Evolutionary conservation across 805 yeast species (phyloP), one percentile per base, ranked within the genome.

Genomic region (Phaffomyces opuntiae): DNA sequence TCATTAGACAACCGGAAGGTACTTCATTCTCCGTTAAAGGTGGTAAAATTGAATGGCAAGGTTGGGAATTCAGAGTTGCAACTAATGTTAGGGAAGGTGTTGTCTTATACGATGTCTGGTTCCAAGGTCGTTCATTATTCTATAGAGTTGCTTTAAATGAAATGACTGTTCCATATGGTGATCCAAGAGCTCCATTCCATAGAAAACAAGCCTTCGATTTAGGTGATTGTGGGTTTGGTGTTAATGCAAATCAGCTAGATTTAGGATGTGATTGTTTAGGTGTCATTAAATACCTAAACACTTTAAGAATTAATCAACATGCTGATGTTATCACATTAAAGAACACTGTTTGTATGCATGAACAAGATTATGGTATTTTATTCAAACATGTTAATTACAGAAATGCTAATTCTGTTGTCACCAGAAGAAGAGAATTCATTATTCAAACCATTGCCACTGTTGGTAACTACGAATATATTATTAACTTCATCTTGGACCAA

Each of bases 141-240:
- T 84, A 85, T 74, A 74, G 93, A 68, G 64, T 83, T 40, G 74
- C 89, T 3, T 67, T 84, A 54, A 78, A 85, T 45, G 95, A 85
- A 67, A 85, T 86, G 95, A 84, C 91, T 36, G 95, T 86, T 52
- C 93, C 93, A 32, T 85, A 86, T 60, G 90, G 87, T 63, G 91
- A 85, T 63, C 88, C 90, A 59, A 75, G 91, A 66, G 80, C 81
- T 39, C 93, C 93, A 52, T 81, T 74, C 69, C 89, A 83, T 67
- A 77, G 91, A 74, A 85, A 86, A 69, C 90, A 83, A 70, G 93
- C 93, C 32, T 85, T 85, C 55, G 93, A 85, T 65, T 73, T 85
- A 60, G 93, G 93, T 63, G 93, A 86, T 65, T 78, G 84, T 69
- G 93, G 95, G 19, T 84, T 84, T 52, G 93, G 93, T 65, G 76